These are phyloP conservation scores for Mucor irregularis DNA, from an alignment of 371 early-diverging fungal genomes.

Conservation along the genomic window DNA sequence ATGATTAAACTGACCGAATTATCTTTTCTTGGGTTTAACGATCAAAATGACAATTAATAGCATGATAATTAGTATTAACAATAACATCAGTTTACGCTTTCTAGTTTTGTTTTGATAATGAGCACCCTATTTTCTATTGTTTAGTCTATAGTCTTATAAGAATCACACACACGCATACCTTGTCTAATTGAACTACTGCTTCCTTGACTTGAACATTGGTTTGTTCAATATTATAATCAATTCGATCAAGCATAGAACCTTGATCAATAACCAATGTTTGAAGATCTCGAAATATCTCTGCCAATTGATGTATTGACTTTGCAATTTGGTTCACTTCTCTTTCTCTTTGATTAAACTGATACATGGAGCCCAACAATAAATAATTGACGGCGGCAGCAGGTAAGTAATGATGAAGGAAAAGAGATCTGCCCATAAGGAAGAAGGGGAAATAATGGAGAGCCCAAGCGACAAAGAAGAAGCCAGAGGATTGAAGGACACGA, in stretches of 20 bases:
- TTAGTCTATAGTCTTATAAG: background rate
- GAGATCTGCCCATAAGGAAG: conserved; percentile 92
- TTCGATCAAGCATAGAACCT: conserved; percentile 94
- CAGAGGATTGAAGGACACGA: conserved; percentile 65
- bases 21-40: conserved; percentile 61
- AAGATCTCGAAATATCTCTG: conserved; percentile 89
- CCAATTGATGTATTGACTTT: conserved; percentile 58
- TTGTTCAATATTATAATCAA: conserved; percentile 96
- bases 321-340: conserved; percentile 45
- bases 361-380: conserved; percentile 68
- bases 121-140: conserved; percentile 41
- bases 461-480: conserved; percentile 89
- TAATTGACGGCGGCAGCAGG: conserved; percentile 86
- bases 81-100: conserved; percentile 63
- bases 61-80: conserved; percentile 62
- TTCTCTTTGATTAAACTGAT: conserved; percentile 65
- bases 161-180: conserved; percentile 52
- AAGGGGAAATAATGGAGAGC: conserved; percentile 93
- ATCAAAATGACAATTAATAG: conserved; percentile 64
- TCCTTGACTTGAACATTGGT: conserved; percentile 75
- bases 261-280: conserved; percentile 96
- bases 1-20: too few relatives aligned
- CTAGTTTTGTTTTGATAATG: conserved; percentile 67
- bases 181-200: conserved; percentile 82
- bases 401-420: conserved; percentile 98